phyloP scores from a whole-genome alignment of 164 flowering plant species.

The Tinospora cordifolia region DNA sequence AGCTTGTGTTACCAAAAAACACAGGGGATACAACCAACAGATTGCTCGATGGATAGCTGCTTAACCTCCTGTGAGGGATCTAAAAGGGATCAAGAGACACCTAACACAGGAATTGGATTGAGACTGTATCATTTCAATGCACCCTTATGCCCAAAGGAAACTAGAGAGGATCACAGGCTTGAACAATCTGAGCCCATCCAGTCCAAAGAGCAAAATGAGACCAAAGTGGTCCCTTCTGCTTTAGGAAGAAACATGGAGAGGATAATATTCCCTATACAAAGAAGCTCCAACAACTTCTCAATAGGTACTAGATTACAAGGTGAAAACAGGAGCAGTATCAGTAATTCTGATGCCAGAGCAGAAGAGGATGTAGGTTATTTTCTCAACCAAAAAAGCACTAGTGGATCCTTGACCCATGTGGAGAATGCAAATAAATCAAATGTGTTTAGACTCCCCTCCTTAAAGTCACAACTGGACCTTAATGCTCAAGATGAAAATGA shows the following conservation, averaged over 20 bases:
- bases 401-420: slow-evolving; percentile 13
- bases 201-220: slow-evolving; percentile 32
- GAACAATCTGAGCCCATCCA: slow-evolving; percentile 25
- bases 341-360: slow-evolving; percentile 25
- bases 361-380: slow-evolving; percentile 17
- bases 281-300: slow-evolving; percentile 36
- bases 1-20: slow-evolving; percentile 41
- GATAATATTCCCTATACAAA: slow-evolving; percentile 24
- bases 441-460: slow-evolving; percentile 28
- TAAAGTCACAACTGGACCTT: slow-evolving; percentile 52
- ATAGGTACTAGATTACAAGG: slow-evolving; percentile 44
- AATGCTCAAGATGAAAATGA: slow-evolving; percentile 52
- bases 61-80: slow-evolving; percentile 64
- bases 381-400: slow-evolving; percentile 17
- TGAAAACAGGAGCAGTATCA: slow-evolving; percentile 24
- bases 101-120: slow-evolving; percentile 26
- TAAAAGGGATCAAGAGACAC: slow-evolving; percentile 50
- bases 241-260: slow-evolving; percentile 23
- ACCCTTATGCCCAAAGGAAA: slow-evolving; percentile 20
- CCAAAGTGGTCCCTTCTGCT: slow-evolving; percentile 25
- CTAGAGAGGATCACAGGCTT: slow-evolving; percentile 20
- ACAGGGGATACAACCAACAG: slow-evolving; percentile 41
- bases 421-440: slow-evolving; percentile 30
- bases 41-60: slow-evolving; percentile 72
- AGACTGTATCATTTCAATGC: slow-evolving; percentile 26